Percentiles rank a stretch among this genome's conserved stretches.
Conservation (phyloP, 1,284 basidiomycete species). For the Marasmius oreades region DNA sequence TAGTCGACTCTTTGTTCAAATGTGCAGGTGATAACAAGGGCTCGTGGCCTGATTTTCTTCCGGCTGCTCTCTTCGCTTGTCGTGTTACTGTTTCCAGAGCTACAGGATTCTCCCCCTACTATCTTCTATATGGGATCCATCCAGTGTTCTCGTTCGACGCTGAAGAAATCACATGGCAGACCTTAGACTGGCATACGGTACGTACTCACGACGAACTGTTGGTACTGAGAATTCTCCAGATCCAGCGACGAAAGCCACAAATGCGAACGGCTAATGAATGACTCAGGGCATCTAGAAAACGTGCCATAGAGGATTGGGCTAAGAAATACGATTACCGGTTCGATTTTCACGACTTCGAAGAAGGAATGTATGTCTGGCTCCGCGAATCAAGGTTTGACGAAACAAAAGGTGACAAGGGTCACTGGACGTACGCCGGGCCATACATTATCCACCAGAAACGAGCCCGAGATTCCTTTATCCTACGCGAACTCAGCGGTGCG, state of each 20-base stretch:
- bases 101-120: too few species aligned
- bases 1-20: slow-evolving; percentile 23
- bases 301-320: neutral
- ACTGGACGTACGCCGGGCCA: slow-evolving; percentile 2
- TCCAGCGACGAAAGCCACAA: slow-evolving; percentile 1
- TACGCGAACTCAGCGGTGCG: slow-evolving; percentile 6
- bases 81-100: slow-evolving; percentile 15
- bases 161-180: slow-evolving; percentile 16
- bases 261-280: neutral
- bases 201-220: slow-evolving; percentile 14
- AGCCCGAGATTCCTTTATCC: neutral
- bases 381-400: neutral
- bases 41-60: slow-evolving; percentile 14
- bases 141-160: slow-evolving; percentile 21
- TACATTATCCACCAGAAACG: slow-evolving; percentile 11
- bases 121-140: slow-evolving; percentile 14
- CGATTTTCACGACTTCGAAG: slow-evolving; percentile 3
- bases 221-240: slow-evolving; percentile 9
- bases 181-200: slow-evolving; percentile 6
- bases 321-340: neutral
- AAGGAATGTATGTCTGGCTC: slow-evolving; percentile 2
- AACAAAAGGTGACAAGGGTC: neutral
- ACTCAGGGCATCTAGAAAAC: neutral
- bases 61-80: slow-evolving; percentile 14
- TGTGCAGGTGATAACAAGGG: slow-evolving; percentile 16